Evolutionary conservation across 805 yeast species (phyloP), one percentile per base, ranked within the genome.

Genomic region (Yamadazyma nakazawae): DNA sequence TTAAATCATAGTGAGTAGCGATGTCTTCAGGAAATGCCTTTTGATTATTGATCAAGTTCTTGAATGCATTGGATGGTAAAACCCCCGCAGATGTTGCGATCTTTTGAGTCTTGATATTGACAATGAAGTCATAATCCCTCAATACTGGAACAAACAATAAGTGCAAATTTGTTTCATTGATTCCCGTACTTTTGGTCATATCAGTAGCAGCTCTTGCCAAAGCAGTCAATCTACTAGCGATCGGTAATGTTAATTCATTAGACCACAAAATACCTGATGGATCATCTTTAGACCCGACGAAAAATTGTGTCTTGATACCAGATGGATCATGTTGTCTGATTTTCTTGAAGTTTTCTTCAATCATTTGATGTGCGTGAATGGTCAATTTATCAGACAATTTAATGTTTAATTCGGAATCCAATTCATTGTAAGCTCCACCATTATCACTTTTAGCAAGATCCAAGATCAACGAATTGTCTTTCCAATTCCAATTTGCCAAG

Each of bases 401-500:
- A 44, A 73, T 73, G 52, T 36, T 37, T 11, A 45, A 47, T 31
- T 62, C 68, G 19, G 66, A 72, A 7, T 70, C 45, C 25, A 40
- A 47, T 41, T 54, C 52, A 13, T 46, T 35, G 21, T 24, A 34
- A 7, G 19, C 40, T 2, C 45, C 40, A 1, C 39, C 32, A n/a
- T 37, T 37, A 36, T 45, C 46, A 36, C 59, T 64, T 50, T 79
- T 82, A 12, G 84, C 81, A 54, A 88, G 67, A 58, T 94, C 97
- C 50, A 94, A 67, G 45, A 91, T 79, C 50, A 94, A 67, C 1
- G 96, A 85, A 40, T 85, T 89, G 52, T 87, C 95, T 56, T 80
- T 85, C 99, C 99, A 94, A 63, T 94, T 90, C 99, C 99, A 94
- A 37, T 67, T 67, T 21, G 96, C 76, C 38, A 94, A 63, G 57